phyloP scores from a whole-genome alignment of 768 basidiomycete species.

The Kwoniella pini region DNA sequence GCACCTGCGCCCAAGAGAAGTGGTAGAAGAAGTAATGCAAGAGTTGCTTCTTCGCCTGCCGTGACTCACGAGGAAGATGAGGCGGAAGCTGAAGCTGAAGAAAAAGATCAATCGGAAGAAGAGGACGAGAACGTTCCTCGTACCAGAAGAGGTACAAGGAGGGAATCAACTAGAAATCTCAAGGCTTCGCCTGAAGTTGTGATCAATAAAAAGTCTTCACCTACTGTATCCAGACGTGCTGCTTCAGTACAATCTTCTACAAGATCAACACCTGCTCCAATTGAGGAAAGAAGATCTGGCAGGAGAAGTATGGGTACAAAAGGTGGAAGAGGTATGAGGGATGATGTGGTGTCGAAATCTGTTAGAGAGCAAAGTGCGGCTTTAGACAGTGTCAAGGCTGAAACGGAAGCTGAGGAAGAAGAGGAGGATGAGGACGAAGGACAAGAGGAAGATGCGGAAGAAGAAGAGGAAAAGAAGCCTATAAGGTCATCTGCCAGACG shows the following conservation, averaged over 20 bases:
- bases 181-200: background rate
- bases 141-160: slow-evolving; percentile 19
- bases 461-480: slow-evolving; percentile 29
- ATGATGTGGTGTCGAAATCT: slow-evolving; percentile 25
- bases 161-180: slow-evolving; percentile 1
- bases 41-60: background rate
- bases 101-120: slow-evolving; percentile 9
- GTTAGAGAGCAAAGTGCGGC: slow-evolving; percentile 25
- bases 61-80: background rate
- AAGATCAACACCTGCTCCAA: slow-evolving; percentile 28
- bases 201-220: slow-evolving; percentile 31
- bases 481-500: slow-evolving; percentile 14
- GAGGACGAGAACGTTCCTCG: slow-evolving; percentile 25
- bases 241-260: slow-evolving; percentile 33
- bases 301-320: slow-evolving; percentile 3
- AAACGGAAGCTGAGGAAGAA: slow-evolving; percentile 24
- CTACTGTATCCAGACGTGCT: slow-evolving; percentile 32
- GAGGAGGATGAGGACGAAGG: slow-evolving; percentile 21
- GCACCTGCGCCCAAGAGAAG: slow-evolving; percentile 26
- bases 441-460: slow-evolving; percentile 18
- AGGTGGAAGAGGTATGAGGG: slow-evolving; percentile 14
- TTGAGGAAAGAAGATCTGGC: slow-evolving; percentile 6
- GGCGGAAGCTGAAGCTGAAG: background rate
- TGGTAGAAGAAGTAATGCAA: slow-evolving; percentile 15
- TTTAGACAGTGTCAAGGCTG: slow-evolving; percentile 27